Base-by-base conservation (phyloP, 2,329 filamentous ascomycete species). In the Hirsutella thompsonii region DNA sequence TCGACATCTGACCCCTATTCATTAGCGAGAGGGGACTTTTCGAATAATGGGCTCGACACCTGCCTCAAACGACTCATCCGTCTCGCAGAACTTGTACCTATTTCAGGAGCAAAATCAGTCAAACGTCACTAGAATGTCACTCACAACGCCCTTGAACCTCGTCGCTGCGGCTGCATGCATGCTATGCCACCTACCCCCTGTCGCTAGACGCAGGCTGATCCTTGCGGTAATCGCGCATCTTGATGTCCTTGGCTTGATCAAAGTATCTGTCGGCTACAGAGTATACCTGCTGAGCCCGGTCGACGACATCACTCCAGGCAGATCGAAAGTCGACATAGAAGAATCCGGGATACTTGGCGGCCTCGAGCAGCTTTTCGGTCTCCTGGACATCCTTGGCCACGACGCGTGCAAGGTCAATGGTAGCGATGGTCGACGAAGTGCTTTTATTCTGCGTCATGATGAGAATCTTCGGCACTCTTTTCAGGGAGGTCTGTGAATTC, bases 11-110 rank as follows among this genome's bases (percentile, higher is more conserved):
- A 14, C 4, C n/a, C 14, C 16, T 14, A 4, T 4, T 14, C 28
- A 29, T 29, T 4, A 29, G 28, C 13, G 8, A 8, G 8, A 29
- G 26, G 8, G 8, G 26, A 29, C 26, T 8, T 13, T 29, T 29
- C n/a, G 26, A 13, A 8, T 29, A 13, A 8, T 29, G 10, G 28
- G 3, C 28, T 29, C 28, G 14, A 8, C 26, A 13, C 36, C 29
- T 21, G 29, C 36, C 36, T 38, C 36, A 6, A 38, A 38, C 2
- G 36, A 38, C 36, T 38, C 36, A 23, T 38, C 36, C 23, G 36
- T 38, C 13, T 28, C 36, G 36, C 36, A 38, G 5, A 23, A 38
- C 23, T 38, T 38, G 36, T 21, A 38, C 18, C 36, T 38, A 18
- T 18, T 11, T n/a, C n/a, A n/a, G n/a, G 18, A 19, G 34, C 18